Evolutionary conservation across 1,284 basidiomycete species (phyloP).

Genomic region (Pseudozyma hubeiensis): DNA sequence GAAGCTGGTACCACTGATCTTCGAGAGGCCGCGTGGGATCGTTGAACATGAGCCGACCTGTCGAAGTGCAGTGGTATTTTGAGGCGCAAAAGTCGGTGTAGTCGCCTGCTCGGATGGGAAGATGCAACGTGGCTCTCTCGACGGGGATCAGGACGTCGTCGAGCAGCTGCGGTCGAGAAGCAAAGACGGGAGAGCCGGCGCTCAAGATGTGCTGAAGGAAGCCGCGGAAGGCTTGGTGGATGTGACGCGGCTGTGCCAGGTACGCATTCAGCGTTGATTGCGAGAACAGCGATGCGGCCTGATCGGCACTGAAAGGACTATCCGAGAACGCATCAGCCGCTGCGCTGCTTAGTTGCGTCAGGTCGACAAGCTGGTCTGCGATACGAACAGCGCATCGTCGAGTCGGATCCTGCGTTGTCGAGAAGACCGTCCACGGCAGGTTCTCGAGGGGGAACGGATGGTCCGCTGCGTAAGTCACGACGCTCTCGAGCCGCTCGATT

Average conservation of each 20-base stretch:
- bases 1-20: conserved; percentile 29
- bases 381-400: conserved; percentile 28
- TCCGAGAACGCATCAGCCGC: not conserved
- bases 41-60: conserved; percentile 34
- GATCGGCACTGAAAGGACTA: not conserved
- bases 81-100: conserved; percentile 51
- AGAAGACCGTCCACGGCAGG: conserved; percentile 48
- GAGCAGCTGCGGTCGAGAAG: not conserved
- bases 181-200: not conserved
- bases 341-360: conserved; percentile 12
- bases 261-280: conserved; percentile 35
- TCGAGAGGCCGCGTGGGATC: conserved; percentile 35
- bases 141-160: conserved; percentile 7
- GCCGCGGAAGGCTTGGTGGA: conserved; percentile 12
- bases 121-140: conserved; percentile 15
- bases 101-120: conserved; percentile 39
- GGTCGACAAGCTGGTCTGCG: conserved; percentile 36
- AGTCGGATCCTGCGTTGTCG: not conserved
- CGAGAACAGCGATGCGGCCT: not conserved
- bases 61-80: conserved; percentile 35
- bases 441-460: conserved; percentile 46
- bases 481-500: conserved; percentile 12
- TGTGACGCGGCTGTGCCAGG: conserved; percentile 2
- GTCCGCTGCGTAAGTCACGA: conserved; percentile 14
- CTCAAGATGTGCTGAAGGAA: conserved; percentile 26